A percentile compares a stretch with the other conserved stretches of the same genome.
Conservation (phyloP, 2,329 filamentous ascomycete genomes). For the Talaromyces sp. region DNA sequence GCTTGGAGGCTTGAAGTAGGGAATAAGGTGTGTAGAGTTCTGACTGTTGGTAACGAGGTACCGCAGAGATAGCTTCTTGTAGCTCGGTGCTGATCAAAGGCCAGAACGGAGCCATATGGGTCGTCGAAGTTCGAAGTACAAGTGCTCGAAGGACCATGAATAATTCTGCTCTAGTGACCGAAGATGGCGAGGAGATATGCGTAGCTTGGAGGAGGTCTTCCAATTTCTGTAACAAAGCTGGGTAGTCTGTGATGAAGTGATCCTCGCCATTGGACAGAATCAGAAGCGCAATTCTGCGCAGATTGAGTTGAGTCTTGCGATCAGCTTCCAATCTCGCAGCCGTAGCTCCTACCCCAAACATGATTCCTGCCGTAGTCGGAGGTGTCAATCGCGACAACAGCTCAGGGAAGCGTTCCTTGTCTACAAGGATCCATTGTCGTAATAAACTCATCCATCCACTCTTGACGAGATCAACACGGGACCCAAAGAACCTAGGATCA, state of each 20-base stretch:
- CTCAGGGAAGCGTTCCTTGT: constrained; percentile 85
- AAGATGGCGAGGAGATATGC: constrained; percentile 84
- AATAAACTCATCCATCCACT: constrained; percentile 78
- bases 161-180: constrained; percentile 79
- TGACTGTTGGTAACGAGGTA: constrained; percentile 65
- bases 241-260: constrained; percentile 72
- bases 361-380: constrained; percentile 89
- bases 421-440: constrained; percentile 75
- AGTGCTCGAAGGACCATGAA: constrained; percentile 84
- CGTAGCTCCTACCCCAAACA: constrained; percentile 96
- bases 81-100: constrained; percentile 84
- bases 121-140: constrained; percentile 70
- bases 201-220: constrained; percentile 83
- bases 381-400: constrained; percentile 72
- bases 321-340: constrained; percentile 94
- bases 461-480: constrained; percentile 61
- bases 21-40: constrained; percentile 74
- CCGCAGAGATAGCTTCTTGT: constrained; percentile 71
- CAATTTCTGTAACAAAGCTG: constrained; percentile 72
- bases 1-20: constrained; percentile 86
- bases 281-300: constrained; percentile 76
- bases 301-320: constrained; percentile 82
- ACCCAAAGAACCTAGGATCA: constrained; percentile 79
- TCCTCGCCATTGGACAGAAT: constrained; percentile 74
- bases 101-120: constrained; percentile 83